A percentile compares a stretch with the other conserved stretches of the same genome.
These are phyloP conservation scores for Castanea sativa DNA, from an alignment of 306 rosid genomes.

Conservation along the genomic window DNA sequence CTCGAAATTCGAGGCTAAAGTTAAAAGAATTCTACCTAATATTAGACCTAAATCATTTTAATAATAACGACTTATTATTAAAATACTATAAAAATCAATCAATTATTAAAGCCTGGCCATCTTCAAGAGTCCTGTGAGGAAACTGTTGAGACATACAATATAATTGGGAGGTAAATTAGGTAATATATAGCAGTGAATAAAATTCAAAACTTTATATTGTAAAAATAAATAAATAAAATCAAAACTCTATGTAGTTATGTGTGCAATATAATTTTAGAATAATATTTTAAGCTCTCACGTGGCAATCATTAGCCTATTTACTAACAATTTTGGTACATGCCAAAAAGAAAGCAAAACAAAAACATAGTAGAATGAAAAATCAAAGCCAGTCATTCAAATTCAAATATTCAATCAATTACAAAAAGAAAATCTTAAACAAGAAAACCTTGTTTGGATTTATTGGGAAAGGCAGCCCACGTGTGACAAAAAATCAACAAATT, in stretches of 20 bases:
- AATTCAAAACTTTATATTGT: background rate
- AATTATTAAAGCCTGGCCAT: constrained; percentile 15
- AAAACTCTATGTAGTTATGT: no score
- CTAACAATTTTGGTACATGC: background rate
- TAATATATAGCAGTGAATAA: background rate
- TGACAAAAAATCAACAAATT: constrained; percentile 4
- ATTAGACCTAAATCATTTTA: constrained; percentile 25
- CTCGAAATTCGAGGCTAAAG: constrained; percentile 43
- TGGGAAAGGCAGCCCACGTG: constrained; percentile 44
- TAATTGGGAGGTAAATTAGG: background rate
- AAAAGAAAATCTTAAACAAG: constrained; percentile 14
- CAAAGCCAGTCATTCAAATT: background rate
- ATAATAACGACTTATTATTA: constrained; percentile 22
- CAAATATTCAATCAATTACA: constrained; percentile 17
- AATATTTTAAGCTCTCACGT: background rate
- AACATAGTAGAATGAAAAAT: background rate
- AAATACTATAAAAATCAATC: constrained; percentile 12
- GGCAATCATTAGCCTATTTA: background rate
- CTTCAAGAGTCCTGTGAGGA: constrained; percentile 12
- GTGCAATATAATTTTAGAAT: no score
- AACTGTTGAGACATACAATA: constrained; percentile 1
- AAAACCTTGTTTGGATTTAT: constrained; percentile 21
- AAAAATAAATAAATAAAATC: no score
- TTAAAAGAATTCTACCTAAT: constrained; percentile 54
- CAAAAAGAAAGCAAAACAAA: background rate